Base-by-base conservation (phyloP, 2,329 filamentous ascomycete species). In the Xylariales sp. region DNA sequence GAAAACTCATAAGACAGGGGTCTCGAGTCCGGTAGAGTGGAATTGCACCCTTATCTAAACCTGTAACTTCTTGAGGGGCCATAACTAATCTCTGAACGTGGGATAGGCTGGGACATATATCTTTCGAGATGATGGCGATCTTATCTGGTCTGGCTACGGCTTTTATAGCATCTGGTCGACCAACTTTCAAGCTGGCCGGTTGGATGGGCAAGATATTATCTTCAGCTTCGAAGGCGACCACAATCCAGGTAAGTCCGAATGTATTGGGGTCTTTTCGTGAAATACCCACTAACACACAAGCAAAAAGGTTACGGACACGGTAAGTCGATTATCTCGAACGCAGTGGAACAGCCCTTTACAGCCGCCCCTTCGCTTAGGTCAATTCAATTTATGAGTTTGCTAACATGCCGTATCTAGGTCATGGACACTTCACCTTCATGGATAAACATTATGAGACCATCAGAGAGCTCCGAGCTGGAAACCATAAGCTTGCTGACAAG, bases 61-160 rank as follows among this genome's bases (percentile, higher is more conserved):
- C n/a, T n/a, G n/a, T n/a, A n/a, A n/a, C n/a, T n/a, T n/a, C n/a
- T n/a, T n/a, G n/a, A n/a, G n/a, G n/a, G n/a, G n/a, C n/a, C n/a
- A n/a, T n/a, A n/a, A n/a, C n/a, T n/a, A n/a, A n/a, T n/a, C n/a
- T n/a, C 29, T 29, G 12, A n/a, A n/a, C n/a, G n/a, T n/a, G n/a
- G n/a, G n/a, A n/a, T n/a, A 78, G 54, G 64, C 72, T 1, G 73
- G 62, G 0, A 70, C 74, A 1, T 80, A 79, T 52, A 79, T 80
- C 48, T 70, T 77, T 48, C 64, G 66, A 5, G 67, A 76, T 48
- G 58, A 73, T 22, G 75, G 75, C 2, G 72, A 78, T 37, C 61
- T 80, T 0, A 62, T 80, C 16, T 80, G 74, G 74, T 78, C 74
- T 1, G 73, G 76, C 3, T 74, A 74, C 40, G 67, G 65, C 4